Evolutionary conservation across 805 yeast species (phyloP), one percentile per base, ranked within the genome.

Genomic region (Debaryomyces hansenii): DNA sequence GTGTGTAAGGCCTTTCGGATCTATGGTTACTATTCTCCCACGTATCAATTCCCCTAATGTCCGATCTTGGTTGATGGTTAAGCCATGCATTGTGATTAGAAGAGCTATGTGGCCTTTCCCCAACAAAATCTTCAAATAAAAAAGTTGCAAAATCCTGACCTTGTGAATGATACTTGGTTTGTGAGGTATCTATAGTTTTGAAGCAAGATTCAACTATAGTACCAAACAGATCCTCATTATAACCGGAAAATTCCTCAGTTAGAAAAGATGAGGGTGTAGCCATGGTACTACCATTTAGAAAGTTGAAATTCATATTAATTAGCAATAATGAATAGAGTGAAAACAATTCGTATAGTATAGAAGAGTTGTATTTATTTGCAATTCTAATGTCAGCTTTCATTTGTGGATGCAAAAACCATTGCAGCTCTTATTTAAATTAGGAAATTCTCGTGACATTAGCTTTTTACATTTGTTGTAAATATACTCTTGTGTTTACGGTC

Each of bases 261-360:
- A 20, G 5, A 14, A 39, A 28, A 9, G 42, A 21, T 27, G 42
- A 32, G 28, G 42, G 27, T 14, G 33, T 29, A 28, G 20, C 16
- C 24, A 39, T 12, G 31, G 42, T 15, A 28, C 34, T 18, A 14
- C 28, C 42, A 28, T 39, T 31, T 4, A 39, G 27, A n/a, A 39
- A 28, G 21, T 39, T 39, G 34, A 39, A 39, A 32, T 32, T 39
- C 42, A 39, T 39, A 12, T 21, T 31, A 31, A 14, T 31, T 31
- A 31, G 34, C 34, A 31, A 31, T 31, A 14, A 31, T 31, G 34
- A 31, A 14, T 31, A 11, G 7, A 31, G 7, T n/a, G 16, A 31
- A 6, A 12, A 31, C 7, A n/a, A 12, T 5, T 4, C 5, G 14
- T n/a, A n/a, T n/a, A 9, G 14, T 28, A 28, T 28, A 24, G 34